Conservation (phyloP, 805 yeast genomes). For the Saturnispora serradocipensis region DNA sequence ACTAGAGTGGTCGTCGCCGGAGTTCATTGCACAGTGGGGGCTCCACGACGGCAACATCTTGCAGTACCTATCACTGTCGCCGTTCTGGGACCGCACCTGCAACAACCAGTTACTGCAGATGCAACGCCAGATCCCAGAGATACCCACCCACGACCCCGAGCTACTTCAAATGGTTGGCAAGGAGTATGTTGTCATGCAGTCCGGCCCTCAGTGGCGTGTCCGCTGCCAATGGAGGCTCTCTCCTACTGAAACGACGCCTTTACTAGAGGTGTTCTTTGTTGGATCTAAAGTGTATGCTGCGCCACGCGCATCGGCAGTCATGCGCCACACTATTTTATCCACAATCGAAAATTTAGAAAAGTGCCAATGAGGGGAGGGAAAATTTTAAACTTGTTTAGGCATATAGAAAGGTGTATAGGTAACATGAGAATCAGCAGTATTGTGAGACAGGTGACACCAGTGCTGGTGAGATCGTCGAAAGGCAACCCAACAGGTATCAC, state of each 20-base stretch:
- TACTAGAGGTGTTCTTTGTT: background rate
- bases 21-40: conserved; percentile 89
- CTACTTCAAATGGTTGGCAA: conserved; percentile 72
- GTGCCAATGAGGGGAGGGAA: background rate
- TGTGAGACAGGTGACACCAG: conserved; percentile 33
- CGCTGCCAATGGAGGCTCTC: background rate
- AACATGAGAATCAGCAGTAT: conserved; percentile 28
- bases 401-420: background rate
- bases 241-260: background rate
- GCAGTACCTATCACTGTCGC: conserved; percentile 88
- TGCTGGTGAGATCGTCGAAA: conserved; percentile 45
- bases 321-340: background rate
- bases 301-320: background rate
- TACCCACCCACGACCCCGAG: conserved; percentile 35
- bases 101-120: conserved; percentile 90
- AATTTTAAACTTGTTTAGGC: background rate
- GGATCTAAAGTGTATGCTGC: conserved; percentile 5
- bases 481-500: conserved; percentile 79
- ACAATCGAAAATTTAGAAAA: background rate
- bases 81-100: conserved; percentile 89
- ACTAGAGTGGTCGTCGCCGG: conserved; percentile 95
- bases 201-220: background rate
- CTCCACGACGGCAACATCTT: conserved; percentile 82
- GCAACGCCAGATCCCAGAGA: conserved; percentile 78
- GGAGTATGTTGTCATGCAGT: conserved; percentile 55